phyloP scores from a whole-genome alignment of 2,329 filamentous ascomycete species.

The Pseudogymnoascus sp. region DNA sequence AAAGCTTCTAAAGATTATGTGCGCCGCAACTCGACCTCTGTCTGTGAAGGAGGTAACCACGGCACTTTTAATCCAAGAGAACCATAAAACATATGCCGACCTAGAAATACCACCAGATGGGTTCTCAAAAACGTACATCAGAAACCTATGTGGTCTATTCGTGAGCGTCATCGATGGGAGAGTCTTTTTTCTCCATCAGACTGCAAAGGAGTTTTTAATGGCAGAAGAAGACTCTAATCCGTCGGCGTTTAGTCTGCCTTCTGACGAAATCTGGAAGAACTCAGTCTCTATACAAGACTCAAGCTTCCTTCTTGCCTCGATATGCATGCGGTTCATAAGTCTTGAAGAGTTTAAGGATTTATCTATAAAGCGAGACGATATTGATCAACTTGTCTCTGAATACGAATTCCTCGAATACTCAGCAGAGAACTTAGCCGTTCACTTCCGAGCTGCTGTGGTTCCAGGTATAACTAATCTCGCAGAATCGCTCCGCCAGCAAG shows the following conservation, averaged over 20 bases:
- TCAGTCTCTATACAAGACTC: conserved; percentile 10
- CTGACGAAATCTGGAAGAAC: conserved; percentile 9
- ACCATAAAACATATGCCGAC: conserved; percentile 9
- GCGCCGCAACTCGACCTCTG: conserved; percentile 29
- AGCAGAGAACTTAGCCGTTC: neutral
- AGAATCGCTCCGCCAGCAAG: neutral
- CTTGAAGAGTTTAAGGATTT: neutral
- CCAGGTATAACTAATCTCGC: conserved; percentile 12
- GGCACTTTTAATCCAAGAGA: conserved; percentile 18
- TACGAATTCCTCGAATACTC: neutral
- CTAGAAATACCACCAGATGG: conserved; percentile 17
- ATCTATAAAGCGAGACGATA: neutral
- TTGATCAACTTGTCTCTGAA: neutral
- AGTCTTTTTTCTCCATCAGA: conserved; percentile 35
- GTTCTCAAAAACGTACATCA: conserved; percentile 18
- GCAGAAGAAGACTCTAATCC: neutral
- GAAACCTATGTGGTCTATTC: conserved; percentile 31
- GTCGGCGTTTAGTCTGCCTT: neutral
- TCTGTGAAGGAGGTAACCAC: conserved; percentile 28
- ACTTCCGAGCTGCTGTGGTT: neutral
- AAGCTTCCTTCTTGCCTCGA: conserved; percentile 7
- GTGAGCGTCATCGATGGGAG: conserved; percentile 27
- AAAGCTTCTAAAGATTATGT: conserved; percentile 30
- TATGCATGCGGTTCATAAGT: conserved; percentile 7
- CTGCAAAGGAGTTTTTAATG: conserved; percentile 32